Percentiles rank a stretch among this genome's conserved stretches.
phyloP scores from a whole-genome alignment of 208 protist genomes.

The Wallacemonas sp. region DNA sequence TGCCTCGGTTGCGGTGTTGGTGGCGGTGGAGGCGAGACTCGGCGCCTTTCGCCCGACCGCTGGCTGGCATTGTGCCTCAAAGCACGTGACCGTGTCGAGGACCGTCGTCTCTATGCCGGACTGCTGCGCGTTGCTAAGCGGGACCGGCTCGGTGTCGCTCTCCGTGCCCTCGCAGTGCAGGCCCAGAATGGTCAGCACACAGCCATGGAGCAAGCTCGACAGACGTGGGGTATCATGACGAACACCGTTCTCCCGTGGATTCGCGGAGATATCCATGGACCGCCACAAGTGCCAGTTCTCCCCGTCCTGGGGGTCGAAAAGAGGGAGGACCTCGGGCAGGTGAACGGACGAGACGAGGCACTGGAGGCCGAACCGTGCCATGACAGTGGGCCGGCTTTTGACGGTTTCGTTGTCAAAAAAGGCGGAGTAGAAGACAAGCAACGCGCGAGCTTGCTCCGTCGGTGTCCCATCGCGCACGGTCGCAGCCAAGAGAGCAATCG shows the following conservation, averaged over 20 bases:
- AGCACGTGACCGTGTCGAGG: neutral
- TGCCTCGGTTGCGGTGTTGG: neutral
- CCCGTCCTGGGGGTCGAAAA: neutral
- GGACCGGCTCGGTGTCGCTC: neutral
- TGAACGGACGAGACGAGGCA: neutral
- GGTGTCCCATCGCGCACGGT: neutral
- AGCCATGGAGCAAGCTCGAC: neutral
- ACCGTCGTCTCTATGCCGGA: neutral
- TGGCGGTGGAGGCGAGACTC: neutral
- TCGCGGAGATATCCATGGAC: neutral
- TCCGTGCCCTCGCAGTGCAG: neutral
- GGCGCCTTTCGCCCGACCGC: neutral
- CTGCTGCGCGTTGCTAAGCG: neutral
- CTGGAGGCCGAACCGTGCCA: slow-evolving; percentile 7
- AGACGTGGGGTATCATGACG: neutral
- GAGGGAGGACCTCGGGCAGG: neutral
- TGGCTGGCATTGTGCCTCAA: neutral
- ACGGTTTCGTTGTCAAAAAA: neutral
- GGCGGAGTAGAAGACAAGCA: slow-evolving; percentile 2
- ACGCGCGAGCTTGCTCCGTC: neutral
- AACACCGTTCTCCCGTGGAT: neutral
- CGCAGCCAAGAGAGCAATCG: neutral
- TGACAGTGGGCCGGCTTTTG: neutral
- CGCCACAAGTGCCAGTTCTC: neutral
- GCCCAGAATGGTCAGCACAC: slow-evolving; percentile 3